Conservation (phyloP, 2,329 filamentous ascomycete species). For the Alternaria arborescens region DNA sequence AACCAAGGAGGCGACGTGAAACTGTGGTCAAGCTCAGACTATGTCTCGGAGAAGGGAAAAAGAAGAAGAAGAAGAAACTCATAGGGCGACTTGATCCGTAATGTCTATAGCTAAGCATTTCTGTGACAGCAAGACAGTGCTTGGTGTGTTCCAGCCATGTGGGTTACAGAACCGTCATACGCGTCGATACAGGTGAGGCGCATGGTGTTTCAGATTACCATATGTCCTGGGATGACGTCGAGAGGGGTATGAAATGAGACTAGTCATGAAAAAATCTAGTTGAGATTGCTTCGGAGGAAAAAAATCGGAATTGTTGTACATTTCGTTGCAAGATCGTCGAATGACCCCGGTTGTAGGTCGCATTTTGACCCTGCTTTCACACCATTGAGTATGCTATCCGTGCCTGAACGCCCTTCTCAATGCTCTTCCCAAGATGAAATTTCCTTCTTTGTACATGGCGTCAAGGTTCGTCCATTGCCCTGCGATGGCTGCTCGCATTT, state of each 20-base stretch:
- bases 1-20: neutral
- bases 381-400: neutral
- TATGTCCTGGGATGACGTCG: neutral
- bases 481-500: neutral
- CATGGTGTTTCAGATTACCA: neutral
- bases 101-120: conserved; percentile 1
- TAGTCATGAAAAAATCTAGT: neutral
- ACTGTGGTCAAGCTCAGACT: neutral
- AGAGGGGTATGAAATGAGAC: neutral
- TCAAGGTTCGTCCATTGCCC: neutral
- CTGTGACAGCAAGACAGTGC: conserved; percentile 6
- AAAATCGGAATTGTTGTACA: conserved; percentile 5
- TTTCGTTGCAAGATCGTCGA: conserved; percentile 4
- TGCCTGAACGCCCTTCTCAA: conserved; percentile 9
- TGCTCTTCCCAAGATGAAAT: neutral
- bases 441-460: conserved; percentile 6
- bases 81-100: neutral
- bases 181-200: neutral
- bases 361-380: neutral
- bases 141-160: conserved; percentile 2
- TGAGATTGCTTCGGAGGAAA: neutral
- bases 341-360: neutral
- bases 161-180: conserved; percentile 3
- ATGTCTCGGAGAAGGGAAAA: neutral
- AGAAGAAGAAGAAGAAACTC: neutral